Evolutionary conservation across 768 basidiomycete genomes (phyloP).

Genomic region (Tephrocybe rancida): DNA sequence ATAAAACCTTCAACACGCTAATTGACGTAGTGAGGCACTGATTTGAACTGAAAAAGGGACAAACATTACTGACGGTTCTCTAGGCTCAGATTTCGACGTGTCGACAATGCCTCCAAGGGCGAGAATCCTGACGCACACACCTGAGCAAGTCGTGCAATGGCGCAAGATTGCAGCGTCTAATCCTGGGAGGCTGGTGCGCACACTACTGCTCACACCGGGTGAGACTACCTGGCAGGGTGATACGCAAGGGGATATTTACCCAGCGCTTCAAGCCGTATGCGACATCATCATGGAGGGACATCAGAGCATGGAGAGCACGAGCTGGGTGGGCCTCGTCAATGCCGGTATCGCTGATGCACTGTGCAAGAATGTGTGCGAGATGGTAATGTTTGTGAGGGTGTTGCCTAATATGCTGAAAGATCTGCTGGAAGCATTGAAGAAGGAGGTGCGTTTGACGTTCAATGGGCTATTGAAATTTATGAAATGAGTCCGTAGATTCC

Average conservation of each 20-base stretch:
- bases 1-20: too few relatives aligned
- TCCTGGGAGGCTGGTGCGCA: constrained; percentile 5
- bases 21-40: too few relatives aligned
- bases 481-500: background rate
- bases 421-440: constrained; percentile 5
- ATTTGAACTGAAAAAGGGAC: too few relatives aligned
- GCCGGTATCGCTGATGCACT: constrained; percentile 5
- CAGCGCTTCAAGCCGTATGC: constrained; percentile 3
- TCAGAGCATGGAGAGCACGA: background rate
- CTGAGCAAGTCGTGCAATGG: constrained; percentile 11
- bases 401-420: constrained; percentile 6
- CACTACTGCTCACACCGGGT: constrained; percentile 3
- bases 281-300: background rate
- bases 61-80: too few relatives aligned
- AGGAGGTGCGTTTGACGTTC: constrained; percentile 3
- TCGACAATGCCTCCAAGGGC: background rate
- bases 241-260: constrained; percentile 6
- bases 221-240: constrained; percentile 7
- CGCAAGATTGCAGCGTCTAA: constrained; percentile 2
- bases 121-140: constrained; percentile 8
- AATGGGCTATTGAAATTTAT: background rate
- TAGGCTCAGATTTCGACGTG: too few relatives aligned
- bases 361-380: constrained; percentile 7
- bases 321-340: constrained; percentile 4
- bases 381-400: background rate